phyloP scores from a whole-genome alignment of 179 eudicot species.

The Actinidia chinensis region DNA sequence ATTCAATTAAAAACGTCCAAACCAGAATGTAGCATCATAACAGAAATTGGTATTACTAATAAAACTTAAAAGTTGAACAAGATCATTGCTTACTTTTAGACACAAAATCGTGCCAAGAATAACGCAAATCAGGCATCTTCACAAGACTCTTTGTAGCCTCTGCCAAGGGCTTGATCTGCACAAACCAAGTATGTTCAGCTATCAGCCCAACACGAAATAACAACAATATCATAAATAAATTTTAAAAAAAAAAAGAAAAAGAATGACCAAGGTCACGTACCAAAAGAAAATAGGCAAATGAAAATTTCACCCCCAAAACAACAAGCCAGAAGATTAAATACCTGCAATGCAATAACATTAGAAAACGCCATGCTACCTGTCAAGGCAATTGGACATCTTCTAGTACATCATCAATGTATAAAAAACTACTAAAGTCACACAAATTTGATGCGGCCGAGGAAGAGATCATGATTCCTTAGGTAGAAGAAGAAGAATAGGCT shows the following conservation, averaged over 20 bases:
- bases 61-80: background rate
- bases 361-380: background rate
- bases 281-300: conserved; percentile 88
- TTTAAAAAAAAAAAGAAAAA: background rate
- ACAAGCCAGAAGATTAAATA: conserved; percentile 86
- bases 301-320: conserved; percentile 74
- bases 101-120: conserved; percentile 97
- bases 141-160: conserved; percentile 64
- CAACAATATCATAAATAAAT: background rate
- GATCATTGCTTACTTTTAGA: conserved; percentile 64
- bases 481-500: background rate
- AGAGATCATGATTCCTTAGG: background rate
- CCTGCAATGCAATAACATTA: conserved; percentile 40
- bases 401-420: background rate
- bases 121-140: conserved; percentile 37
- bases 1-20: background rate
- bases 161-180: conserved; percentile 85
- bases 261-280: conserved; percentile 39
- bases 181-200: conserved; percentile 11
- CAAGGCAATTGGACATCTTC: background rate
- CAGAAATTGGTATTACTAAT: background rate
- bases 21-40: background rate
- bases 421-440: background rate
- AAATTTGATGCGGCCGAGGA: background rate
- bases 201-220: background rate